A percentile compares a stretch with the other conserved stretches of the same genome.
Evolutionary conservation across 805 yeast genomes (phyloP).

Genomic region (Wickerhamiella siamensis): DNA sequence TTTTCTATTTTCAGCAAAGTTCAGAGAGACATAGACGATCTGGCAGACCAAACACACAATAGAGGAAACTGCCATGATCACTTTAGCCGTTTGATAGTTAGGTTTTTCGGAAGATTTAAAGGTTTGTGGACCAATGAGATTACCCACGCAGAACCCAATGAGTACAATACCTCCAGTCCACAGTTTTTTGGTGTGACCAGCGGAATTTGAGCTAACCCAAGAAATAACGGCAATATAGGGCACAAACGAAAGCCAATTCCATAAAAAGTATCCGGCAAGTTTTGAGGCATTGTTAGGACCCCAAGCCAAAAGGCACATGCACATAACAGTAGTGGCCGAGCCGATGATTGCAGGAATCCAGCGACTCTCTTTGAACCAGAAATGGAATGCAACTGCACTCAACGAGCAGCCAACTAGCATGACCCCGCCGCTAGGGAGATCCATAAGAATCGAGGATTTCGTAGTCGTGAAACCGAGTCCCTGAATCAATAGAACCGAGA

Average conservation of each 20-base stretch:
- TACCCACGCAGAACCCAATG: slow-evolving; percentile 40
- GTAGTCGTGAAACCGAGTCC: slow-evolving; percentile 30
- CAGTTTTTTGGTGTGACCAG: slow-evolving; percentile 44
- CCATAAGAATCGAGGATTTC: slow-evolving; percentile 25
- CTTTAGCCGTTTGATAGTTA: slow-evolving; percentile 42
- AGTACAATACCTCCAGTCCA: slow-evolving; percentile 33
- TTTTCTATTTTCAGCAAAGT: slow-evolving; percentile 6
- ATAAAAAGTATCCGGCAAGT: slow-evolving; percentile 13
- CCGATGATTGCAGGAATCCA: slow-evolving; percentile 7
- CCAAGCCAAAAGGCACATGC: slow-evolving; percentile 14
- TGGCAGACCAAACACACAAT: slow-evolving; percentile 12
- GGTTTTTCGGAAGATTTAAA: slow-evolving; percentile 49
- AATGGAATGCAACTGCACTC: slow-evolving; percentile 7
- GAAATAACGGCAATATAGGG: slow-evolving; percentile 16
- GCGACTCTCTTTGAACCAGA: slow-evolving; percentile 5
- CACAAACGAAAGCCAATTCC: slow-evolving; percentile 4
- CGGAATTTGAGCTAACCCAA: slow-evolving; percentile 31
- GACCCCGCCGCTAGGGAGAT: slow-evolving; percentile 33
- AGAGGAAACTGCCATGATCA: slow-evolving; percentile 37
- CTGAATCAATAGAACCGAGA: slow-evolving; percentile 32
- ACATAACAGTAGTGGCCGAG: slow-evolving; percentile 6
- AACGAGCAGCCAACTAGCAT: slow-evolving; percentile 18
- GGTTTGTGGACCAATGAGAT: slow-evolving; percentile 45
- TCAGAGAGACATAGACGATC: slow-evolving; percentile 1
- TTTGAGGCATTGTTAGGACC: slow-evolving; percentile 12